Evolutionary conservation across 2,329 filamentous ascomycete species (phyloP), one percentile per base, ranked within the genome.

Genomic region (Phialophora chinensis): DNA sequence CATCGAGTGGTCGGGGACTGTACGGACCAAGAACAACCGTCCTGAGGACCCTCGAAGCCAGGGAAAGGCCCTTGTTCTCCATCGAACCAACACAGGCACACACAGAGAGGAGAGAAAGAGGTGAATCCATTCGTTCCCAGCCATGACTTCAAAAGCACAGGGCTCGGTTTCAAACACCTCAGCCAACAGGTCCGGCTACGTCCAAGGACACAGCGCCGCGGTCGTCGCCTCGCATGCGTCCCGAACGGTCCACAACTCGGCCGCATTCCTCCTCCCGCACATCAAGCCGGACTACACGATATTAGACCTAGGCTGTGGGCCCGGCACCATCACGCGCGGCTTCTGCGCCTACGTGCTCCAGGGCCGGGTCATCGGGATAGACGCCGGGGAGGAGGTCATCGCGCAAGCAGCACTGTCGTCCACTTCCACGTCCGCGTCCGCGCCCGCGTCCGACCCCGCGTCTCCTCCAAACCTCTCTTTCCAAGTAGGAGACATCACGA

Each of bases 241-340:
- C 10, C 75, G 75, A 25, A 76, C 74, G 23, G 75, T 75, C 6
- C 66, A 71, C 27, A 78, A 77, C 60, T 76, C 73, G 4, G 74
- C 74, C 7, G 71, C 79, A 69, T 84, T 78, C 65, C 72, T 81
- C 1, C 68, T 79, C 1, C 75, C 75, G 7, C 73, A 77, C 55
- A 68, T 81, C 17, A 69, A 73, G 29, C 77, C 77, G 17, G 69
- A 71, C 54, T 77, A 75, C 72, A 73, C 71, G 38, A 73, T 81
- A 60, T 75, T 81, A 4, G 79, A 81, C 63, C 72, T 81, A 11
- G 79, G 79, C 23, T 81, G 79, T 64, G 79, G 79, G 1, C 79
- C 79, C 0, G 79, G 79, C 31, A 77, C 76, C 20, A 80, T 82
- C 67, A 81, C 79, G 1, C 60, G 75, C 11, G 78, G 77, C 56